Conservation (phyloP, 2,329 filamentous ascomycete species). For the Fusarium sp. region DNA sequence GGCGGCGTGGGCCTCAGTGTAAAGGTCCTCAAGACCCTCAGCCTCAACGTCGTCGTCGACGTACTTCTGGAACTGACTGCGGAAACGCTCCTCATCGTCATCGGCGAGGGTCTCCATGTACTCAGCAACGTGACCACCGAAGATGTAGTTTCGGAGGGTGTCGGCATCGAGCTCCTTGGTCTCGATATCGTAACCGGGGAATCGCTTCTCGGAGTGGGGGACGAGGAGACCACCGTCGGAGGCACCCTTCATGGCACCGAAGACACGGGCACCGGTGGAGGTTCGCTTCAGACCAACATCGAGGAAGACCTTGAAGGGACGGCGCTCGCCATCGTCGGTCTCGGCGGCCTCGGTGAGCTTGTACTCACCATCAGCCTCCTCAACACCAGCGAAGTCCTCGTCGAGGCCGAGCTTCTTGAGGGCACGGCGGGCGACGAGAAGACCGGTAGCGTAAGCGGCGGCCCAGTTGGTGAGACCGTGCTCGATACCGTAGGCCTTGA, state of each 20-base stretch:
- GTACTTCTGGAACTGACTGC: constrained; percentile 98
- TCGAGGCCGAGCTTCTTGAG: constrained; percentile 97
- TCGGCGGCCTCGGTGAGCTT: constrained; percentile 94
- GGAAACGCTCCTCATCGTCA: constrained; percentile 99
- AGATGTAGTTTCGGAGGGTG: constrained; percentile 99
- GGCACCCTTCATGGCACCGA: constrained; percentile 99
- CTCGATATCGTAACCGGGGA: constrained; percentile 98
- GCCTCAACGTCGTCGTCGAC: constrained; percentile 97
- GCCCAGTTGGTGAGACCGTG: constrained; percentile 99
- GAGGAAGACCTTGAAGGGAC: constrained; percentile 99
- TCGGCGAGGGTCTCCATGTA: constrained; percentile 99
- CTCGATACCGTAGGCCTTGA: constrained; percentile 95
- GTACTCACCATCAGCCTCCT: constrained; percentile 97
- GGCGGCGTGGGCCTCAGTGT: constrained; percentile 92
- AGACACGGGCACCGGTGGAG: constrained; percentile 98
- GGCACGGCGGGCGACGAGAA: constrained; percentile 95
- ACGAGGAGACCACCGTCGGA: constrained; percentile 97
- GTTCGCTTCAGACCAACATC: constrained; percentile 98
- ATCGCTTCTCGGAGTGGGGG: constrained; percentile 99
- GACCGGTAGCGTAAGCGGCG: constrained; percentile 95
- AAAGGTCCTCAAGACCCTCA: constrained; percentile 96
- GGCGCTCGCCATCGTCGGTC: constrained; percentile 82
- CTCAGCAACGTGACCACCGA: constrained; percentile 97
- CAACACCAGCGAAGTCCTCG: constrained; percentile 92
- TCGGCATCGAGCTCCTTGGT: constrained; percentile 97